phyloP scores from a whole-genome alignment of 2,329 filamentous ascomycete species.

The Neonectria punicea region DNA sequence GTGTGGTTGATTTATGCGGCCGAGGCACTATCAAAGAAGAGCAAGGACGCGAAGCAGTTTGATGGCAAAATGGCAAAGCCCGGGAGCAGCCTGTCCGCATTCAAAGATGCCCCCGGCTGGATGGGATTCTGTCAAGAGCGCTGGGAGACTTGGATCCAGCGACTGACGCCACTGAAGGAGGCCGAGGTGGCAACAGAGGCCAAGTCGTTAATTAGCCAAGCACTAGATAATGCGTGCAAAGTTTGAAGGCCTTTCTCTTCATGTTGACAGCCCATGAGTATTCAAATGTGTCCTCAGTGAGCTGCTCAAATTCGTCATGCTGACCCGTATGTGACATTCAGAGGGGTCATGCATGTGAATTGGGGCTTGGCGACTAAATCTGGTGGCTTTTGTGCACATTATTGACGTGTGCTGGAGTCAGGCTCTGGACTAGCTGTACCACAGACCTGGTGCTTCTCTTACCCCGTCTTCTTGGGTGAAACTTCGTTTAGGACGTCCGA shows the following conservation, averaged over 20 bases:
- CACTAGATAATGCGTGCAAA: not conserved
- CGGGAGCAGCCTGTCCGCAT: constrained; percentile 14
- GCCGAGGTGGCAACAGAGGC: not conserved
- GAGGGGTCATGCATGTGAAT: no score
- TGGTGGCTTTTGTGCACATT: no score
- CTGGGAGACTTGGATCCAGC: constrained; percentile 27
- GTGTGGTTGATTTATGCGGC: constrained; percentile 32
- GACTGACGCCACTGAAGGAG: not conserved
- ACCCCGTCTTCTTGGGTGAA: no score
- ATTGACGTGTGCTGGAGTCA: no score
- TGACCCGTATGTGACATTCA: no score
- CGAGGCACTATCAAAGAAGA: not conserved
- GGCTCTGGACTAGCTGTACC: no score
- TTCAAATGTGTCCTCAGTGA: no score
- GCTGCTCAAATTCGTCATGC: no score
- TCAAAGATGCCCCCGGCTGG: constrained; percentile 23
- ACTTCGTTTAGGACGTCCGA: no score
- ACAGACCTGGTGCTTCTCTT: no score
- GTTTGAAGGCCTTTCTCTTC: not conserved
- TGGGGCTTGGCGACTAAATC: no score
- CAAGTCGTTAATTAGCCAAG: not conserved
- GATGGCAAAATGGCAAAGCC: constrained; percentile 34
- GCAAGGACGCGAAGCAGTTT: constrained; percentile 28
- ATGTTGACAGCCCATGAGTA: no score
- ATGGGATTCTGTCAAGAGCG: constrained; percentile 27